Conservation (phyloP, 495 filamentous ascomycete genomes). For the Hypoxylon intermedium region DNA sequence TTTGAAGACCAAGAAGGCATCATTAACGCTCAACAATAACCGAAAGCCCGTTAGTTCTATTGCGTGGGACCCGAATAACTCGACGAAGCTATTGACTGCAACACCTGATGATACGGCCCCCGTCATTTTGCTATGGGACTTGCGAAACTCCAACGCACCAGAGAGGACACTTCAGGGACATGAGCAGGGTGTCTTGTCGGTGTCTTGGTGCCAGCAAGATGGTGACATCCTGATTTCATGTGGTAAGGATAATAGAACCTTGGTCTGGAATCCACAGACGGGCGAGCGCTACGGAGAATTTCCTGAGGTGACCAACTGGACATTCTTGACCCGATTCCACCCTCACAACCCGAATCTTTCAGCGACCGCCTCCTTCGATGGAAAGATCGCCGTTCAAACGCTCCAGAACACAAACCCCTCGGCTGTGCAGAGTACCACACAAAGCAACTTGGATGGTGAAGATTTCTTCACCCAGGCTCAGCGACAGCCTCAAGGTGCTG, state of each 20-base stretch:
- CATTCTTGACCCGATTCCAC: conserved; percentile 94
- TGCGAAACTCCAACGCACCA: conserved; percentile 94
- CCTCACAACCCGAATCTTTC: conserved; percentile 89
- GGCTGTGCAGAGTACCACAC: conserved; percentile 63
- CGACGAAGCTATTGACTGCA: conserved; percentile 90
- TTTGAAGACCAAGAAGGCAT: conserved; percentile 95
- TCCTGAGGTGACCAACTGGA: conserved; percentile 97
- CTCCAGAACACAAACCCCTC: conserved; percentile 84
- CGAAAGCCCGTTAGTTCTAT: conserved; percentile 94
- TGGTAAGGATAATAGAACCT: conserved; percentile 94
- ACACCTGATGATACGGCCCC: conserved; percentile 91
- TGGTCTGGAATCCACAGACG: conserved; percentile 95
- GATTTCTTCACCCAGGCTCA: conserved; percentile 97
- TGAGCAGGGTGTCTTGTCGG: conserved; percentile 88
- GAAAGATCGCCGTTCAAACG: conserved; percentile 90
- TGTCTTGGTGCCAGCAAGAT: conserved; percentile 96
- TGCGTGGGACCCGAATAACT: conserved; percentile 94
- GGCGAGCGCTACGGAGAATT: conserved; percentile 89
- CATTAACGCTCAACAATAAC: conserved; percentile 92
- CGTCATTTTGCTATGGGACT: conserved; percentile 89
- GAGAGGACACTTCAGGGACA: conserved; percentile 88
- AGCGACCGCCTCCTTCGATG: conserved; percentile 95
- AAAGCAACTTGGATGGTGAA: conserved; percentile 77
- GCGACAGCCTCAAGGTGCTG: conserved; percentile 84
- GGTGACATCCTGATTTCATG: conserved; percentile 89